Evolutionary conservation across 371 early-diverging fungal genomes (phyloP).

Genomic region (Zopfochytrium polystomum): DNA sequence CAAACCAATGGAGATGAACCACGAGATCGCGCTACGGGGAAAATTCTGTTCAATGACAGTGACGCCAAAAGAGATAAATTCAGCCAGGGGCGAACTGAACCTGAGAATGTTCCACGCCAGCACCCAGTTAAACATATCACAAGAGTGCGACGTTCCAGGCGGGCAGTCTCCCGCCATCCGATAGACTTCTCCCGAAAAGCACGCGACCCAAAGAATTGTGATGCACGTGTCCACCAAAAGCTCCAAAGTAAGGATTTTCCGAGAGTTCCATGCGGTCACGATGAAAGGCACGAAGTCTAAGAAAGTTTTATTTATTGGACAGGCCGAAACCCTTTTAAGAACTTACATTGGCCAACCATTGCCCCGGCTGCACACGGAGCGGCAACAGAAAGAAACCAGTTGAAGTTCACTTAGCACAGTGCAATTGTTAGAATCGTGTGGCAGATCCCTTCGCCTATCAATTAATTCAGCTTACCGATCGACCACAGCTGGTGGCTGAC

Average conservation of each 20-base stretch:
- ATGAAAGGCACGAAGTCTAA: slow-evolving; percentile 34
- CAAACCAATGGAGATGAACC: slow-evolving; percentile 23
- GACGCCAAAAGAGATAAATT: background rate
- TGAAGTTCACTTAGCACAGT: slow-evolving; percentile 16
- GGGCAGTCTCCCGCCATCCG: slow-evolving; percentile 27
- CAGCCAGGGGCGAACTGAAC: too few relatives aligned
- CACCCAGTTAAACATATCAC: slow-evolving; percentile 39
- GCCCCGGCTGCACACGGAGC: slow-evolving; percentile 28
- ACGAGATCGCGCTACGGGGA: slow-evolving; percentile 29
- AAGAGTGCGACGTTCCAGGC: slow-evolving; percentile 22
- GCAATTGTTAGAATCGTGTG: background rate
- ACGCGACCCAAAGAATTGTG: slow-evolving; percentile 32
- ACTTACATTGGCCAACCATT: slow-evolving; percentile 33
- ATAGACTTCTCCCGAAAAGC: slow-evolving; percentile 20
- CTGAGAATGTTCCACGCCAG: slow-evolving; percentile 36
- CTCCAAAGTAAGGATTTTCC: slow-evolving; percentile 32
- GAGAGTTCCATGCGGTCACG: slow-evolving; percentile 34
- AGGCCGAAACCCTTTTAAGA: background rate
- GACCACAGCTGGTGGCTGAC: slow-evolving; percentile 16
- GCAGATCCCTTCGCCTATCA: background rate
- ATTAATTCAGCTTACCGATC: slow-evolving; percentile 12
- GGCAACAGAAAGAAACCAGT: slow-evolving; percentile 30
- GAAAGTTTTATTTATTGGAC: background rate
- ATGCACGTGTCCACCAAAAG: slow-evolving; percentile 22
- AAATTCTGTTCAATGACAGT: background rate